phyloP scores from a whole-genome alignment of 2,329 filamentous ascomycete genomes.

The Sphaerulina populicola region DNA sequence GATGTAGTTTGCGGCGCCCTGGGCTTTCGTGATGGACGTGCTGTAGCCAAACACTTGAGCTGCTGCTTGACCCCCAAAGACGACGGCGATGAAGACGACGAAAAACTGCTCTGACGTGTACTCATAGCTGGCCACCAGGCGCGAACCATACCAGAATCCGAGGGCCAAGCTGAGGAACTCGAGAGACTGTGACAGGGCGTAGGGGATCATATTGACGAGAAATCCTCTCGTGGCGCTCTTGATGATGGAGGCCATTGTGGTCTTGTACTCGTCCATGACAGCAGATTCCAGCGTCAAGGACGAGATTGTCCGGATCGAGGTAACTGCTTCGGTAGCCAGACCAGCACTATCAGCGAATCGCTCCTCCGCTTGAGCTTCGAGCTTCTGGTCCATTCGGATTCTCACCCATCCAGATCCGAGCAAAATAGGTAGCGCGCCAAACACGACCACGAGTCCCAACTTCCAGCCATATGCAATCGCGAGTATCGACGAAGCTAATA shows the following conservation, averaged over 20 bases:
- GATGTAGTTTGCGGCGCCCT: constrained; percentile 38
- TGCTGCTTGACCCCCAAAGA: constrained; percentile 59
- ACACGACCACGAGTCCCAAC: constrained; percentile 31
- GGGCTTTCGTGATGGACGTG: constrained; percentile 33
- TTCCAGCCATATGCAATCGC: constrained; percentile 34
- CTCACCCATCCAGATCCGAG: constrained; percentile 31
- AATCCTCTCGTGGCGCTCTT: constrained; percentile 16
- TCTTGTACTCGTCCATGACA: constrained; percentile 28
- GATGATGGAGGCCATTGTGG: constrained; percentile 26
- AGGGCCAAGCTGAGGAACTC: constrained; percentile 30
- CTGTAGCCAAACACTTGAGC: constrained; percentile 60
- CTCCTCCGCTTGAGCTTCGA: constrained; percentile 27
- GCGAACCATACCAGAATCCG: constrained; percentile 33
- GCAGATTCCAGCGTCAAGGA: constrained; percentile 29
- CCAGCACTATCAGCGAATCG: constrained; percentile 31
- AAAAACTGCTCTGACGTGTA: constrained; percentile 43
- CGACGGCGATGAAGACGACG: constrained; percentile 53
- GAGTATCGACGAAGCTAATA: constrained; percentile 27
- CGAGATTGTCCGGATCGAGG: constrained; percentile 31
- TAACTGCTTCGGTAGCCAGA: constrained; percentile 32
- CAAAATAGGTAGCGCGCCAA: constrained; percentile 30
- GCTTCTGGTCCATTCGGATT: constrained; percentile 30
- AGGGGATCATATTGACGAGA: constrained; percentile 24
- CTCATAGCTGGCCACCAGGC: constrained; percentile 29
- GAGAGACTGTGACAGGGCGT: constrained; percentile 30